Percentiles rank a stretch among this genome's conserved stretches.
These are phyloP conservation scores for Botrytis aclada DNA, from an alignment of 2,329 filamentous ascomycete species.

Conservation along the genomic window DNA sequence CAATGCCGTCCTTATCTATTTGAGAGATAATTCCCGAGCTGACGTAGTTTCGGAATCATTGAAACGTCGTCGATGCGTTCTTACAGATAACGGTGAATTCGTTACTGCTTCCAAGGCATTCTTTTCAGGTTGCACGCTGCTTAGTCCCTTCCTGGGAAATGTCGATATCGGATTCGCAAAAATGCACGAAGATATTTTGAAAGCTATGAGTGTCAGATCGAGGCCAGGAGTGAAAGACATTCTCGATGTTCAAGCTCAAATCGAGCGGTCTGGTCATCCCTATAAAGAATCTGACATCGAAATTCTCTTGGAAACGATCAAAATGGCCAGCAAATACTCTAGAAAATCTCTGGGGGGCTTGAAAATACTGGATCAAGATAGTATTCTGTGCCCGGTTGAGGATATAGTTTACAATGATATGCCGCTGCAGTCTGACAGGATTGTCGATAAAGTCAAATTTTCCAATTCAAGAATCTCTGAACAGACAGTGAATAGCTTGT, in stretches of 20 bases:
- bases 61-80: slow-evolving; percentile 23
- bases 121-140: slow-evolving; percentile 21
- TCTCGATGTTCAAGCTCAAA: slow-evolving; percentile 25
- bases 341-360: slow-evolving; percentile 20
- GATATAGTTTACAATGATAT: slow-evolving; percentile 29
- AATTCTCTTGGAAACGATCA: slow-evolving; percentile 33
- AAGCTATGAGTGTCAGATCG: slow-evolving; percentile 26
- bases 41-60: slow-evolving; percentile 19
- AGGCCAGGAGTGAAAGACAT: slow-evolving; percentile 27
- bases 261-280: slow-evolving; percentile 23
- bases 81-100: slow-evolving; percentile 18
- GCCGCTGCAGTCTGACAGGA: not conserved
- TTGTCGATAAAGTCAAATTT: slow-evolving; percentile 22
- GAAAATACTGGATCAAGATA: slow-evolving; percentile 27
- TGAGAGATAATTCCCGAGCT: slow-evolving; percentile 11
- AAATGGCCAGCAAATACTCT: slow-evolving; percentile 24
- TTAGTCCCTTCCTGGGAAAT: slow-evolving; percentile 30
- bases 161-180: slow-evolving; percentile 29
- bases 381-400: slow-evolving; percentile 24
- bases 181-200: slow-evolving; percentile 25
- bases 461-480: slow-evolving; percentile 30
- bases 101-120: slow-evolving; percentile 27
- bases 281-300: slow-evolving; percentile 27
- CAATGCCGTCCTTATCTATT: slow-evolving; percentile 27
- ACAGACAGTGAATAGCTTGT: slow-evolving; percentile 20